A percentile compares a stretch with the other conserved stretches of the same genome.
Evolutionary conservation across 192 early-diverging fungal species (phyloP).

Genomic region (Neocallimastix lanati): DNA sequence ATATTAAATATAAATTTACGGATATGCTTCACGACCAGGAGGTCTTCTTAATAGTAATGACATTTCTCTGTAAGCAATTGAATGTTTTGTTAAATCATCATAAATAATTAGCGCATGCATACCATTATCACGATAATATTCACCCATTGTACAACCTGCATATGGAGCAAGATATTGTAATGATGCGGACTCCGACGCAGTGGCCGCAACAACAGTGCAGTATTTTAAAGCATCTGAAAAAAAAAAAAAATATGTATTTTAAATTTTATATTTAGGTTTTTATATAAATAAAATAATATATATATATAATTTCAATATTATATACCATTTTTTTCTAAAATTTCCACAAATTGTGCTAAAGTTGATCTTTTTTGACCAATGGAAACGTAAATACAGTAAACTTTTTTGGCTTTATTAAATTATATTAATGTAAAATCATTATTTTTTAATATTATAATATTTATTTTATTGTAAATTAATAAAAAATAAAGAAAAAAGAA

Average conservation of each 20-base stretch:
- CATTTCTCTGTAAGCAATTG: conserved; percentile 99
- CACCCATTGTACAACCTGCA: conserved; percentile 95
- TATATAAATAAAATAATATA: conserved; percentile 4
- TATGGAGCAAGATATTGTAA: conserved; percentile 98
- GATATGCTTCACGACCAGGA: conserved; percentile 99
- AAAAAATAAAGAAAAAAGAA: too few relatives aligned
- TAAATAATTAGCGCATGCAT: conserved; percentile 98
- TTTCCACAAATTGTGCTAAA: conserved; percentile 96
- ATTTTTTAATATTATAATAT: too few relatives aligned
- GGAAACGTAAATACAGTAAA: conserved; percentile 99
- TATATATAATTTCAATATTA: too few relatives aligned
- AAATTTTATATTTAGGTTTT: background rate
- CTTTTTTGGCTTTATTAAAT: conserved; percentile 68
- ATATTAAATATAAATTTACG: conserved; percentile 15
- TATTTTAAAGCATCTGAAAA: conserved; percentile 83
- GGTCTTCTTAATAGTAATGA: conserved; percentile 97
- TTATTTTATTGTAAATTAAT: too few relatives aligned
- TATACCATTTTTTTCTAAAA: conserved; percentile 75
- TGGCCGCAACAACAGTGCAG: conserved; percentile 94
- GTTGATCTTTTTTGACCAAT: conserved; percentile 99
- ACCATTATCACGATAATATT: conserved; percentile 98
- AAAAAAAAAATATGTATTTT: too few relatives aligned
- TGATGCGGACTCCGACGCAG: conserved; percentile 95
- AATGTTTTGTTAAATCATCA: conserved; percentile 99
- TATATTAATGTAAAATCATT: too few relatives aligned